Percentiles rank a stretch among this genome's conserved stretches.
Conservation (phyloP, 1,139 yeast species). For the Citeromyces hawaiiensis region DNA sequence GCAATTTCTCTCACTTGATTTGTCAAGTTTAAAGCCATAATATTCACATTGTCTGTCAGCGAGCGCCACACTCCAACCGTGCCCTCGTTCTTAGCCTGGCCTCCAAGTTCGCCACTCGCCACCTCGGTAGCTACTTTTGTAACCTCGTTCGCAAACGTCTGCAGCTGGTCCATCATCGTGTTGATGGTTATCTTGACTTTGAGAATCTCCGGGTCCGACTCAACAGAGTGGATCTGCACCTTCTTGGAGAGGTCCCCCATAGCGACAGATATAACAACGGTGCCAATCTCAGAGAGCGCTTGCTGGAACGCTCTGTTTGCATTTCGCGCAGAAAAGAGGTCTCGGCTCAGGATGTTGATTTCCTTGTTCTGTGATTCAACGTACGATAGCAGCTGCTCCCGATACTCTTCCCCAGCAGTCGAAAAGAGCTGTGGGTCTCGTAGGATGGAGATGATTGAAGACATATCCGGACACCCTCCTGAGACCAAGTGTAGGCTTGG, state of each 20-base stretch:
- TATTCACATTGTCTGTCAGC: constrained; percentile 71
- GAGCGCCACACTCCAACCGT: constrained; percentile 83
- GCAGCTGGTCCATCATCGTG: constrained; percentile 81
- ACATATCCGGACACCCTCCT: neutral
- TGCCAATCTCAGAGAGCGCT: constrained; percentile 68
- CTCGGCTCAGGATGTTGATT: constrained; percentile 14
- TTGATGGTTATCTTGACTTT: constrained; percentile 74
- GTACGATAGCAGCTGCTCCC: constrained; percentile 6
- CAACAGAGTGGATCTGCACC: constrained; percentile 59
- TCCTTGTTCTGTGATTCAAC: constrained; percentile 7
- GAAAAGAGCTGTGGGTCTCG: neutral
- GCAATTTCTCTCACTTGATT: constrained; percentile 81
- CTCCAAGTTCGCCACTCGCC: constrained; percentile 81
- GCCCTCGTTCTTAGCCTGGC: constrained; percentile 75
- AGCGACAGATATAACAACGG: constrained; percentile 73
- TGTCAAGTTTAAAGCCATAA: constrained; percentile 78
- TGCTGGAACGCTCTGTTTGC: constrained; percentile 69
- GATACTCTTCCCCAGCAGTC: neutral
- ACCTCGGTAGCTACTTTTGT: constrained; percentile 82
- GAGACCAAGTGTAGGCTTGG: no score
- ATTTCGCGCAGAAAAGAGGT: constrained; percentile 38
- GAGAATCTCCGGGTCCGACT: constrained; percentile 59
- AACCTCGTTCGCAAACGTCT: constrained; percentile 70
- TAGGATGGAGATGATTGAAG: neutral
- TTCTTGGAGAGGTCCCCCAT: constrained; percentile 76